These are phyloP conservation scores for Entomortierella beljakovae DNA, from an alignment of 192 early-diverging fungal species.

Conservation along the genomic window DNA sequence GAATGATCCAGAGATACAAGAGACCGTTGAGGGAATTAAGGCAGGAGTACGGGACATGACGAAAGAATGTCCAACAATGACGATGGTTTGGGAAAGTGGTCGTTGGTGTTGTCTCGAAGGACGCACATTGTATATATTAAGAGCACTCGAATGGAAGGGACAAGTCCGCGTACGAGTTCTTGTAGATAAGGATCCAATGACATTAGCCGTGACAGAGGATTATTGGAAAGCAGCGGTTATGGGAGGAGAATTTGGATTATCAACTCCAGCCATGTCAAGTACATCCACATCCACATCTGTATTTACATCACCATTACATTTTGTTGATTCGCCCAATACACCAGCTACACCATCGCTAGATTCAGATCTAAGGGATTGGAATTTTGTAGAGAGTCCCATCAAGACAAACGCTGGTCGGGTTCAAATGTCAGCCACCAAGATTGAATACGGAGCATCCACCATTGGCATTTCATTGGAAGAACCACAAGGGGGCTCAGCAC, in stretches of 20 bases:
- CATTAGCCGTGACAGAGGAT: slow-evolving; percentile 44
- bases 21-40: slow-evolving; percentile 19
- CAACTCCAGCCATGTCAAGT: neutral
- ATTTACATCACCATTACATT: neutral
- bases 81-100: slow-evolving; percentile 49
- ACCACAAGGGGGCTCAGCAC: neutral
- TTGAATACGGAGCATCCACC: neutral
- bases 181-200: slow-evolving; percentile 43
- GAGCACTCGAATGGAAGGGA: slow-evolving; percentile 37
- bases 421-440: slow-evolving; percentile 9
- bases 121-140: slow-evolving; percentile 47
- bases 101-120: slow-evolving; percentile 53
- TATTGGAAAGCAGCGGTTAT: slow-evolving; percentile 47
- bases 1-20: slow-evolving; percentile 25
- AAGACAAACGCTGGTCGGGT: neutral
- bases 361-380: neutral
- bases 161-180: slow-evolving; percentile 42
- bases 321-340: neutral
- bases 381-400: neutral
- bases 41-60: slow-evolving; percentile 34
- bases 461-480: slow-evolving; percentile 26
- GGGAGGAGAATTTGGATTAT: slow-evolving; percentile 1
- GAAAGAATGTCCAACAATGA: slow-evolving; percentile 52
- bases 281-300: neutral
- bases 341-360: neutral